These are phyloP conservation scores for Herpotrichia juniperi DNA, from an alignment of 2,329 filamentous ascomycete species.

Conservation along the genomic window DNA sequence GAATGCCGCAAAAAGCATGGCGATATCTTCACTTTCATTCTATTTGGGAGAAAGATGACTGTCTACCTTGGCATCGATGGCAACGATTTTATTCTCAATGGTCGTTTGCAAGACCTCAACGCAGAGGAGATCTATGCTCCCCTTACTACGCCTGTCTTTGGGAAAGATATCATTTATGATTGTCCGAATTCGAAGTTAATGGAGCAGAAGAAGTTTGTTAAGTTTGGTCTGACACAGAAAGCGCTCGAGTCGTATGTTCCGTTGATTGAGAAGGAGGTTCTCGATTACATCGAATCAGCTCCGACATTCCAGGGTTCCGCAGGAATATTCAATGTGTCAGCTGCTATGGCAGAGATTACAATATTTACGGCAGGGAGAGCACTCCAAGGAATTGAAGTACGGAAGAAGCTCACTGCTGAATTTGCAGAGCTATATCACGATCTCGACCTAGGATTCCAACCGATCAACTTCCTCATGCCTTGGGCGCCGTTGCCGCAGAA, in stretches of 20 bases:
- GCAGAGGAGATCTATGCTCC: conserved; percentile 62
- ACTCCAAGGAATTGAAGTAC: conserved; percentile 78
- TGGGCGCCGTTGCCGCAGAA: conserved; percentile 83
- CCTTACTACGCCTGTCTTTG: conserved; percentile 40
- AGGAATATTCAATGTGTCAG: conserved; percentile 70
- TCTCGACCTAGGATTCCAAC: conserved; percentile 80
- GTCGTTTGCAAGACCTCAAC: conserved; percentile 59
- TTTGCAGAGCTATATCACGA: conserved; percentile 81
- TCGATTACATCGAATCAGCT: conserved; percentile 69
- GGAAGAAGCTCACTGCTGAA: conserved; percentile 73
- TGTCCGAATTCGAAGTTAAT: conserved; percentile 34
- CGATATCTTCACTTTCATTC: conserved; percentile 61
- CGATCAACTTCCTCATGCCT: conserved; percentile 82
- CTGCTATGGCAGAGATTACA: conserved; percentile 78
- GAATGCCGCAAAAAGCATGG: conserved; percentile 64
- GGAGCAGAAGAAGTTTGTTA: conserved; percentile 64
- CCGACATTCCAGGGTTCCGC: conserved; percentile 66
- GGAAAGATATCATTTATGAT: conserved; percentile 32
- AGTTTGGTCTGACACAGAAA: conserved; percentile 72
- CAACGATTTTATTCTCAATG: conserved; percentile 64
- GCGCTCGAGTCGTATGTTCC: conserved; percentile 74
- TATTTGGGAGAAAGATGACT: conserved; percentile 59
- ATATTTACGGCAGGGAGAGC: conserved; percentile 85
- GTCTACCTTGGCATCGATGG: conserved; percentile 58
- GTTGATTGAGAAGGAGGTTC: conserved; percentile 74